Percentiles rank a stretch among this genome's conserved stretches.
These are phyloP conservation scores for Pseudocercospora cruenta DNA, from an alignment of 2,329 filamentous ascomycete genomes.

Conservation along the genomic window DNA sequence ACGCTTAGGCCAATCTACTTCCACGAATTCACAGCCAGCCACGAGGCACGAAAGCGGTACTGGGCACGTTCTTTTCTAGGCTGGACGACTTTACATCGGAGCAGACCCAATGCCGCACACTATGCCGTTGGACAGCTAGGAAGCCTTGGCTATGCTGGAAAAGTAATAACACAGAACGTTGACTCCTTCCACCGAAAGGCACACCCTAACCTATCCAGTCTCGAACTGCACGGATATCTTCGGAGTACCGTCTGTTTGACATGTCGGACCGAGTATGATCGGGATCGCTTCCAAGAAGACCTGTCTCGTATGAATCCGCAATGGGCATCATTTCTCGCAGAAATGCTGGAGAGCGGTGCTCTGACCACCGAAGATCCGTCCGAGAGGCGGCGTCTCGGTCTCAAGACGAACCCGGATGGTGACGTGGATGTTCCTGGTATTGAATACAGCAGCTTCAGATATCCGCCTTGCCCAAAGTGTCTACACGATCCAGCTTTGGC, in stretches of 20 bases:
- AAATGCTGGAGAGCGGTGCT: conserved; percentile 73
- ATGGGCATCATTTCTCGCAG: conserved; percentile 76
- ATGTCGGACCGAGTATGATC: conserved; percentile 72
- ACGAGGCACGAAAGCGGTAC: conserved; percentile 87
- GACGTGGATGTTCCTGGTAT: conserved; percentile 89
- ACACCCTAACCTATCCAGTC: conserved; percentile 72
- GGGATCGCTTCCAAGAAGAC: conserved; percentile 74
- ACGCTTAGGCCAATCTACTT: conserved; percentile 76
- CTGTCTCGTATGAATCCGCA: conserved; percentile 79
- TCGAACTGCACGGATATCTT: conserved; percentile 91
- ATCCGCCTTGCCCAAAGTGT: conserved; percentile 85
- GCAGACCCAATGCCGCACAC: conserved; percentile 80
- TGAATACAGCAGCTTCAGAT: conserved; percentile 86
- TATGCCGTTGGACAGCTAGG: conserved; percentile 74
- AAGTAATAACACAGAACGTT: conserved; percentile 92
- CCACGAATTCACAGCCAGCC: conserved; percentile 79
- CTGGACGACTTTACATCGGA: conserved; percentile 79
- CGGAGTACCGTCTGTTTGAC: conserved; percentile 78
- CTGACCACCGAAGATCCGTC: conserved; percentile 76
- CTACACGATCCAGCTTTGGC: conserved; percentile 56
- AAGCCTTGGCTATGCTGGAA: conserved; percentile 70
- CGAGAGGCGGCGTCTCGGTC: conserved; percentile 67
- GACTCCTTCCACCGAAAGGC: conserved; percentile 86
- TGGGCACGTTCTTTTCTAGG: conserved; percentile 95
- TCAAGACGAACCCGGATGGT: conserved; percentile 89